Evolutionary conservation across 768 basidiomycete genomes (phyloP).

Genomic region (Hygrocybe coccinea): DNA sequence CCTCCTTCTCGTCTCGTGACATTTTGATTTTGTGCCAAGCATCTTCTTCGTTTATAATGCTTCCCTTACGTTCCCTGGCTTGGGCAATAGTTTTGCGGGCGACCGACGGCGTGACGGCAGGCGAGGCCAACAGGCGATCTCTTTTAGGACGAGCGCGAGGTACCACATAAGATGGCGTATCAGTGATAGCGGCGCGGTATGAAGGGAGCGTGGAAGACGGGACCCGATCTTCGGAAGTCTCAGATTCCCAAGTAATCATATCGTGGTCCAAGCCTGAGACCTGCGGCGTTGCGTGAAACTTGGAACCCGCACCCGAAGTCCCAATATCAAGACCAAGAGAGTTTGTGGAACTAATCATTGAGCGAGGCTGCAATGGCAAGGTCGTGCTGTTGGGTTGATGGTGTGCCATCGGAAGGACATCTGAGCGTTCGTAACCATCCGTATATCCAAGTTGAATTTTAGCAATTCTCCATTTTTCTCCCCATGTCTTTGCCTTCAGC

Average conservation of each 20-base stretch:
- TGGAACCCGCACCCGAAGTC: constrained; percentile 6
- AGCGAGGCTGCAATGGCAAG: neutral
- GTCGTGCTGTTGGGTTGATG: neutral
- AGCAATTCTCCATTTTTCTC: constrained; percentile 71
- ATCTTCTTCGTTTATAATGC: constrained; percentile 61
- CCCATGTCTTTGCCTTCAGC: constrained; percentile 75
- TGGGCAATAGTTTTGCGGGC: constrained; percentile 28
- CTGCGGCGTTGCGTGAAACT: constrained; percentile 13
- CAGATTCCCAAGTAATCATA: constrained; percentile 1
- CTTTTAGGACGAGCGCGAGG: constrained; percentile 4
- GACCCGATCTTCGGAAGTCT: constrained; percentile 23
- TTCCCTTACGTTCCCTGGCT: constrained; percentile 42
- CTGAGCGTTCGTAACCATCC: constrained; percentile 4
- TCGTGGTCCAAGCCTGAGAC: constrained; percentile 1
- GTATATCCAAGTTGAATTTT: constrained; percentile 51
- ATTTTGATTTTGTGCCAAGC: constrained; percentile 75
- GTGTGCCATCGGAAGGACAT: neutral
- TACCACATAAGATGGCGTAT: constrained; percentile 8
- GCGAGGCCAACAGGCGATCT: constrained; percentile 15
- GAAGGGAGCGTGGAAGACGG: constrained; percentile 44
- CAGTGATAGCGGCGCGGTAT: constrained; percentile 41
- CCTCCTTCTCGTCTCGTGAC: constrained; percentile 64
- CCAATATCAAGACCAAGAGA: too few relatives aligned
- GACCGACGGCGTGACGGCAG: constrained; percentile 2
- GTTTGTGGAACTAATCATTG: neutral